A percentile compares a stretch with the other conserved stretches of the same genome.
Conservation (phyloP, 345 rosid species). For the Boechera stricta region DNA sequence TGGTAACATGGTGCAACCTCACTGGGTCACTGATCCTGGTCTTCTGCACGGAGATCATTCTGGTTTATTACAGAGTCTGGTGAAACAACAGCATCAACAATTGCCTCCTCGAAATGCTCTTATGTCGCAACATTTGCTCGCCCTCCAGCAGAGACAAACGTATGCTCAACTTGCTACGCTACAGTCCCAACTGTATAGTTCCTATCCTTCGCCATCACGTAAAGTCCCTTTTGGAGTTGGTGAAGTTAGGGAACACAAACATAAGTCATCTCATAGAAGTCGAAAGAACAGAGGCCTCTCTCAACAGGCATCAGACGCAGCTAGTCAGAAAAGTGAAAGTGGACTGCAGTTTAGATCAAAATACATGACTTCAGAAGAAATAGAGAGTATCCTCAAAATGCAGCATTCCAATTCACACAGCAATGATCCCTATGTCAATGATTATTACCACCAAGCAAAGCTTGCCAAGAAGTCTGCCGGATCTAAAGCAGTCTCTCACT, state of each 20-base stretch:
- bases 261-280: conserved; percentile 74
- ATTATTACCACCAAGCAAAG: conserved; percentile 94
- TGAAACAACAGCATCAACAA: conserved; percentile 64
- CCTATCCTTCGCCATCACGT: conserved; percentile 68
- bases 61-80: conserved; percentile 62
- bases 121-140: conserved; percentile 60
- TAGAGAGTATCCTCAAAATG: conserved; percentile 93
- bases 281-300: conserved; percentile 66
- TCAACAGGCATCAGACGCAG: conserved; percentile 68
- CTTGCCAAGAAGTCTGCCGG: conserved; percentile 74
- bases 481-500: conserved; percentile 60
- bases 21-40: conserved; percentile 83
- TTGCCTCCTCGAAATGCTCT: conserved; percentile 71
- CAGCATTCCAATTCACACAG: conserved; percentile 91
- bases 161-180: conserved; percentile 70
- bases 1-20: conserved; percentile 75
- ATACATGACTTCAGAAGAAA: conserved; percentile 94
- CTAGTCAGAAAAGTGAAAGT: conserved; percentile 83
- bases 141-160: conserved; percentile 71
- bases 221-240: conserved; percentile 61
- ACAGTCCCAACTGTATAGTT: conserved; percentile 72
- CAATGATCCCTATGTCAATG: conserved; percentile 89
- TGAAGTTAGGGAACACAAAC: conserved; percentile 74
- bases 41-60: conserved; percentile 78
- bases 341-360: conserved; percentile 85